phyloP scores from a whole-genome alignment of 2,329 filamentous ascomycete species.

The Exophiala phaeomuriformis region DNA sequence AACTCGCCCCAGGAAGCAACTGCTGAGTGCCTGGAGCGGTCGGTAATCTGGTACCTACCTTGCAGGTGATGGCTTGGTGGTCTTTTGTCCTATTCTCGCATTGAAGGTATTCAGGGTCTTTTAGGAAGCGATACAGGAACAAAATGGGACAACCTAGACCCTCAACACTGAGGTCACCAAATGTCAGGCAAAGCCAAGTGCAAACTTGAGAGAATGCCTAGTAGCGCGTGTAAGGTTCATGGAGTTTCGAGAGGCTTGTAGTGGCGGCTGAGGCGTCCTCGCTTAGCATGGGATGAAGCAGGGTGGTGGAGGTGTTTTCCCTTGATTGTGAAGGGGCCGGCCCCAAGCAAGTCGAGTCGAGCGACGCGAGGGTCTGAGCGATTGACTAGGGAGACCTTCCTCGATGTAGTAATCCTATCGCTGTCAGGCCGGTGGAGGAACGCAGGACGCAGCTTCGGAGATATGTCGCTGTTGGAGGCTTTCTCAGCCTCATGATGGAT shows the following conservation, averaged over 20 bases:
- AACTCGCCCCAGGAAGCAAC: too few relatives aligned
- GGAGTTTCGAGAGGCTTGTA: not conserved
- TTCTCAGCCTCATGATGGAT: too few relatives aligned
- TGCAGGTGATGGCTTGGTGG: too few relatives aligned
- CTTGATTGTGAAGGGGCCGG: not conserved
- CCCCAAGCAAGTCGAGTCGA: not conserved
- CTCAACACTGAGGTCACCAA: not conserved
- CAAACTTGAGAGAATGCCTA: not conserved
- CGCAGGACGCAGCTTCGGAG: too few relatives aligned
- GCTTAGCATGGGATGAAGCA: conserved; percentile 11
- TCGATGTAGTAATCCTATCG: not conserved
- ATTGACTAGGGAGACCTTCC: not conserved
- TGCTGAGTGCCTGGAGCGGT: too few relatives aligned
- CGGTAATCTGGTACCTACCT: too few relatives aligned
- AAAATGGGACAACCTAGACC: not conserved
- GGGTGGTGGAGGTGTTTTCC: conserved; percentile 7
- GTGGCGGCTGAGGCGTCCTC: conserved; percentile 13
- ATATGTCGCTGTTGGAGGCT: too few relatives aligned
- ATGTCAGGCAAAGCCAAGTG: not conserved
- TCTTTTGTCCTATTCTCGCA: too few relatives aligned
- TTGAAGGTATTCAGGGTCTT: too few relatives aligned
- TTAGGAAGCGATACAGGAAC: not conserved
- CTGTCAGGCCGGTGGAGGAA: not conserved
- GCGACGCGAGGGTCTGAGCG: conserved; percentile 1
- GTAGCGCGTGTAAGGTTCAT: not conserved